These are phyloP conservation scores for Rubus idaeus DNA, from an alignment of 306 rosid genomes.

Conservation along the genomic window DNA sequence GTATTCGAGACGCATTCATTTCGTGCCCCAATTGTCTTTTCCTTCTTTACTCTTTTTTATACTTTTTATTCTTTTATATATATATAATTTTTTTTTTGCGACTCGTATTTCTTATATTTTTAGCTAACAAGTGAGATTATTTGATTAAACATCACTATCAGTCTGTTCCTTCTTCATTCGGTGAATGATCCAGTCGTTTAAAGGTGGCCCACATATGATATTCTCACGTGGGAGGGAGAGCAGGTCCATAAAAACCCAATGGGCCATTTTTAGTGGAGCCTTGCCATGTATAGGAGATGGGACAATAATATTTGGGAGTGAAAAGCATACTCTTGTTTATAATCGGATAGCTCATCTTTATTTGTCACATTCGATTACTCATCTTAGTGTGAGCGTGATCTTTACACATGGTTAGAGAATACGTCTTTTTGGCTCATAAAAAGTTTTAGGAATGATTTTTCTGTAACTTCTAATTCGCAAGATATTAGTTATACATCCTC, in stretches of 20 bases:
- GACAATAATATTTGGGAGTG: too few species aligned
- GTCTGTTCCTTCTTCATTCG: not conserved
- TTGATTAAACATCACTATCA: slow-evolving; percentile 24
- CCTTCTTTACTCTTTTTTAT: not conserved
- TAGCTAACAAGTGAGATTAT: not conserved
- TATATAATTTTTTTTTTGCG: too few species aligned
- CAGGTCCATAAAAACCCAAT: not conserved
- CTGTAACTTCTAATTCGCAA: too few species aligned
- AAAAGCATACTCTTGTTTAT: too few species aligned
- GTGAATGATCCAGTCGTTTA: not conserved
- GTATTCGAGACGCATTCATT: slow-evolving; percentile 38
- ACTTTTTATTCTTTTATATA: not conserved
- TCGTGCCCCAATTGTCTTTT: slow-evolving; percentile 33
- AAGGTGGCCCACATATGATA: slow-evolving; percentile 25
- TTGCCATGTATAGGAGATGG: not conserved
- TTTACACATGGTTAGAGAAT: too few species aligned
- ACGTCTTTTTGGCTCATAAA: too few species aligned
- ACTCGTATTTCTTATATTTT: not conserved
- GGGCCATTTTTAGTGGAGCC: not conserved
- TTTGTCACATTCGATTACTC: too few species aligned
- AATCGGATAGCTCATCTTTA: too few species aligned
- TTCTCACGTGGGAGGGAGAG: not conserved
- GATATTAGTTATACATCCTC: too few species aligned
- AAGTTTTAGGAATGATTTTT: too few species aligned
- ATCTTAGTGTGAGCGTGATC: too few species aligned